Percentiles rank a stretch among this genome's conserved stretches.
phyloP scores from a whole-genome alignment of 371 early-diverging fungal genomes.

The Lichtheimia hyalospora region DNA sequence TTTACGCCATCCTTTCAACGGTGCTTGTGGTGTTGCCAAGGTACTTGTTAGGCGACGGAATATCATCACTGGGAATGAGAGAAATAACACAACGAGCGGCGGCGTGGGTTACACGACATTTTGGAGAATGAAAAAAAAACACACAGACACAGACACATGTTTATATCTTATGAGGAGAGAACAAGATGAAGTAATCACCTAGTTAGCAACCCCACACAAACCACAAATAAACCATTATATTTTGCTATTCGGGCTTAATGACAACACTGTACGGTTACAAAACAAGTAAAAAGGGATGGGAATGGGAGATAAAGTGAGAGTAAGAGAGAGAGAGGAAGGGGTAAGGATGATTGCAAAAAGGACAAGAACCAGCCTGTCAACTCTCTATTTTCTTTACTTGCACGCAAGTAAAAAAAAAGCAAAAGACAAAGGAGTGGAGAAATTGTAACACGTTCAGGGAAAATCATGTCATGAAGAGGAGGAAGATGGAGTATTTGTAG shows the following conservation, averaged over 20 bases:
- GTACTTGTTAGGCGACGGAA: slow-evolving; percentile 1
- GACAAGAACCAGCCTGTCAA: no score
- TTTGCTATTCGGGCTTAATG: not conserved
- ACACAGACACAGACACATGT: no score
- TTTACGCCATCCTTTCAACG: slow-evolving; percentile 41
- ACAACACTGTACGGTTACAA: not conserved
- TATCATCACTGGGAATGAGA: not conserved
- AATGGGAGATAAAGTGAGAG: not conserved
- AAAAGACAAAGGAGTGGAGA: not conserved
- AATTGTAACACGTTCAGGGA: not conserved
- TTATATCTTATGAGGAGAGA: no score
- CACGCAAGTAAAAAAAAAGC: no score
- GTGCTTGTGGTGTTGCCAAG: not conserved
- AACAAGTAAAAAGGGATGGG: not conserved
- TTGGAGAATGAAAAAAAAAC: no score
- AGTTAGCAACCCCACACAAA: no score
- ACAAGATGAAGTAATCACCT: no score
- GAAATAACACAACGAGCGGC: not conserved
- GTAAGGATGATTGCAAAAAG: no score
- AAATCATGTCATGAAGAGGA: slow-evolving; percentile 12
- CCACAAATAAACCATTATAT: no score
- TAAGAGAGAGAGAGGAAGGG: no score
- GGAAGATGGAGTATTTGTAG: slow-evolving; percentile 6
- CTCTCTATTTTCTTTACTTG: no score
- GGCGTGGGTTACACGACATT: not conserved